Percentiles rank a stretch among this genome's conserved stretches.
Evolutionary conservation across 805 yeast species (phyloP).

Genomic region (Lachancea kluyveri): DNA sequence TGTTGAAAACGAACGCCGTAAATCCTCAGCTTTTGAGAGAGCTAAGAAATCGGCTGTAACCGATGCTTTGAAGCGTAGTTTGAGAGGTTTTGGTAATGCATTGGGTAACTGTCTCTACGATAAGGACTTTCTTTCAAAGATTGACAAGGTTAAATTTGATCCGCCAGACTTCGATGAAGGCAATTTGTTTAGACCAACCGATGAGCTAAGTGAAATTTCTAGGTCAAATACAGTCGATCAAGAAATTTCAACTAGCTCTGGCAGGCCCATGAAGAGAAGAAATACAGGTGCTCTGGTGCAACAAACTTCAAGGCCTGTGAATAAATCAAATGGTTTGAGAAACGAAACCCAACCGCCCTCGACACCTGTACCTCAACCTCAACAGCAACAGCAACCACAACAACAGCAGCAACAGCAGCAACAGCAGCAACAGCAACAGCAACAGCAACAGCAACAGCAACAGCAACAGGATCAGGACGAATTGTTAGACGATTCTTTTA

Average conservation of each 20-base stretch:
- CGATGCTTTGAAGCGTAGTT: slow-evolving; percentile 72
- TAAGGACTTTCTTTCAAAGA: slow-evolving; percentile 49
- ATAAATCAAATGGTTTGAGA: too few relatives aligned
- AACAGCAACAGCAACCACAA: slow-evolving; percentile 2
- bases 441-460: slow-evolving; percentile 2
- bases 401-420: slow-evolving; percentile 2
- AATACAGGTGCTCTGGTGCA: background rate
- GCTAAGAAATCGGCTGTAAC: slow-evolving; percentile 81
- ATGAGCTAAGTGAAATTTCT: slow-evolving; percentile 27
- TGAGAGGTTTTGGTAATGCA: slow-evolving; percentile 77
- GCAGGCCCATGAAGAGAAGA: slow-evolving; percentile 18
- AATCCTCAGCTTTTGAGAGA: slow-evolving; percentile 74
- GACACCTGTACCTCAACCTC: background rate
- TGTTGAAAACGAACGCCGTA: slow-evolving; percentile 64
- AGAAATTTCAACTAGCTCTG: slow-evolving; percentile 6
- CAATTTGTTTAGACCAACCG: slow-evolving; percentile 34
- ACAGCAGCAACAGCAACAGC: slow-evolving; percentile 8
- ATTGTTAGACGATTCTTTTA: slow-evolving; percentile 45
- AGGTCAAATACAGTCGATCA: slow-evolving; percentile 23
- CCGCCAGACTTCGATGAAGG: slow-evolving; percentile 42
- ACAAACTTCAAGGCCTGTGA: background rate
- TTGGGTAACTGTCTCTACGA: slow-evolving; percentile 83
- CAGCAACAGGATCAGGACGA: slow-evolving; percentile 24
- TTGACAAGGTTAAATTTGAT: slow-evolving; percentile 37
- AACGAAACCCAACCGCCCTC: too few relatives aligned